Conservation (phyloP, 2,329 filamentous ascomycete genomes). For the Microdochium bolleyi region DNA sequence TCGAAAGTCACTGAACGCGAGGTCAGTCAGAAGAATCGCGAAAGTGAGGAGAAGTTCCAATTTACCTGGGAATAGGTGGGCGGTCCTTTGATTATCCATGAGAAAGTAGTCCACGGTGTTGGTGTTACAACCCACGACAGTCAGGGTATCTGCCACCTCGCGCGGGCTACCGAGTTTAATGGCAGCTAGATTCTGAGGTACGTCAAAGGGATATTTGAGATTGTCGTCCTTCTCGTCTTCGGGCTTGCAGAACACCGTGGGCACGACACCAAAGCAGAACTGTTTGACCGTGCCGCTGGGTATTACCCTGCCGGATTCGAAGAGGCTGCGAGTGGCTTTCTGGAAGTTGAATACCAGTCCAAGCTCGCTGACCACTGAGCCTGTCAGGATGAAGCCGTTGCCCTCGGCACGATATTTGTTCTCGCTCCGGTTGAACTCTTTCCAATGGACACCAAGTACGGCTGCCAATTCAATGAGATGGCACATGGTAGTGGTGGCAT, state of each 20-base stretch:
- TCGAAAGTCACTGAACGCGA: constrained; percentile 42
- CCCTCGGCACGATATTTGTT: constrained; percentile 47
- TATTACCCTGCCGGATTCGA: constrained; percentile 41
- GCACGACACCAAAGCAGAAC: constrained; percentile 46
- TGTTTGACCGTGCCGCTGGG: constrained; percentile 45
- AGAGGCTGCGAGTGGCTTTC: constrained; percentile 37
- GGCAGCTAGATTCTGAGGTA: constrained; percentile 30
- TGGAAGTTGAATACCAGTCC: constrained; percentile 48
- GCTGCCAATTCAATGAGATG: constrained; percentile 47
- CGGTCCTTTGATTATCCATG: constrained; percentile 26
- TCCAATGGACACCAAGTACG: constrained; percentile 50
- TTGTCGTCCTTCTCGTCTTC: constrained; percentile 29
- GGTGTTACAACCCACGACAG: constrained; percentile 44
- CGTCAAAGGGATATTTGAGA: constrained; percentile 24
- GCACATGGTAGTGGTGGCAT: constrained; percentile 43
- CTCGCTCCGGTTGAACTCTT: constrained; percentile 42
- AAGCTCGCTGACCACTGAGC: constrained; percentile 36
- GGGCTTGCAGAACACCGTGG: constrained; percentile 40
- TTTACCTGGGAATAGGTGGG: constrained; percentile 43
- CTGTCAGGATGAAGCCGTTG: constrained; percentile 43
- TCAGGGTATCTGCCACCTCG: constrained; percentile 44
- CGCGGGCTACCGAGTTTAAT: constrained; percentile 39
- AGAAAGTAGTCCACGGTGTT: constrained; percentile 38
- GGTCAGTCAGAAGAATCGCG: constrained; percentile 8
- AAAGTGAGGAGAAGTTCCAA: background rate